Conservation (phyloP, 164 flowering plant species). For the Nymphaea colorata region DNA sequence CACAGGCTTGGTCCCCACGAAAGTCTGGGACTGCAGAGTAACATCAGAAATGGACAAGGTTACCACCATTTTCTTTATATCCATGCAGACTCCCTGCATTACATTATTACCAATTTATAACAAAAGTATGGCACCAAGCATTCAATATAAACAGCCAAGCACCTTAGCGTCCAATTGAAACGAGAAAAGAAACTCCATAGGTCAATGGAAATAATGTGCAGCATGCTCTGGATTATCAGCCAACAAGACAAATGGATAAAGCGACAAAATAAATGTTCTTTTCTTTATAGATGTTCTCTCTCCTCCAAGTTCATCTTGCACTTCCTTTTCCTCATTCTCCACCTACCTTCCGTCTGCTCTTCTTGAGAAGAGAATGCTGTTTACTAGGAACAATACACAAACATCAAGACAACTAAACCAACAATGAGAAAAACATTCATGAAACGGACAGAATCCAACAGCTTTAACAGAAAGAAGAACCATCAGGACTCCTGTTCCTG, state of each 20-base stretch:
- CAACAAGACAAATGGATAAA: not conserved
- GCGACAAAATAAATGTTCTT: not conserved
- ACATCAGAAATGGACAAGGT: not conserved
- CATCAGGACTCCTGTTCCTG: too few species aligned
- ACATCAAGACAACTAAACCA: not conserved
- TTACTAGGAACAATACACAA: not conserved
- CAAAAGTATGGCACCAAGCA: too few species aligned
- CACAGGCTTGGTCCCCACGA: conserved; percentile 68
- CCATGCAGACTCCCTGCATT: too few species aligned
- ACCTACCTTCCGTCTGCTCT: not conserved
- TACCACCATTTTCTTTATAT: too few species aligned
- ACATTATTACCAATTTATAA: too few species aligned
- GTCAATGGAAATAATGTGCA: not conserved
- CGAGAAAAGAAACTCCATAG: not conserved
- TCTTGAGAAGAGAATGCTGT: not conserved
- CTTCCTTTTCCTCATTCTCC: not conserved
- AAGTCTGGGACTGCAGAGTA: conserved; percentile 80
- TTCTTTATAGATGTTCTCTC: not conserved
- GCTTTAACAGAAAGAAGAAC: too few species aligned
- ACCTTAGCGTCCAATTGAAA: too few species aligned
- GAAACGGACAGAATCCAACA: too few species aligned
- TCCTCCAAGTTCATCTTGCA: not conserved
- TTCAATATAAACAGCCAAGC: too few species aligned
- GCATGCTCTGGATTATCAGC: not conserved
- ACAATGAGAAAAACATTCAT: not conserved